Evolutionary conservation across 78 protist species (phyloP).

Genomic region (Protostelium mycophagum): DNA sequence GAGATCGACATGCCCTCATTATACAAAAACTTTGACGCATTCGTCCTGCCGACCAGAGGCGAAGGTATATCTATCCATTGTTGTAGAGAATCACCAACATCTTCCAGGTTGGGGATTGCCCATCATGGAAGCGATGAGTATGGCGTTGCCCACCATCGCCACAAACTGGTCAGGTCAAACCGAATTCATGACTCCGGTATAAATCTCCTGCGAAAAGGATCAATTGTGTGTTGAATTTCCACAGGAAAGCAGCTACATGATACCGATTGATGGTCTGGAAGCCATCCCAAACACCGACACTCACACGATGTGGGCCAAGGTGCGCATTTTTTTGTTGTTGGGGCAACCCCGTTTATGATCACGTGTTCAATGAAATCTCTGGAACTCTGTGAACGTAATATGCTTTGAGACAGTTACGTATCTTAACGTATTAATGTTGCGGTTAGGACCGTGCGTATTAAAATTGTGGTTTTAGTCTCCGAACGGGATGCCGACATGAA

Average conservation of each 20-base stretch:
- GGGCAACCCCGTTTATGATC: no score
- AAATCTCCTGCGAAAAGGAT: not conserved
- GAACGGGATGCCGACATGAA: no score
- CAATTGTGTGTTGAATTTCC: no score
- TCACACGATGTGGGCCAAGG: constrained; percentile 2
- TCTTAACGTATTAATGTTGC: no score
- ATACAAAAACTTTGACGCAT: constrained; percentile 14
- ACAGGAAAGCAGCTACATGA: constrained; percentile 10
- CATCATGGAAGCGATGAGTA: constrained; percentile 55
- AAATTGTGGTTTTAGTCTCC: no score
- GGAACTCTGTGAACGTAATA: no score
- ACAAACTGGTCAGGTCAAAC: constrained; percentile 56
- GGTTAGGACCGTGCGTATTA: no score
- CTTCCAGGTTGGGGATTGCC: constrained; percentile 59
- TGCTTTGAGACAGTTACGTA: no score
- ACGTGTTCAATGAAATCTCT: no score
- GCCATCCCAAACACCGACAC: not conserved
- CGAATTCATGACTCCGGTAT: constrained; percentile 8
- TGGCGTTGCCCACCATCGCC: constrained; percentile 64
- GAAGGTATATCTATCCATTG: not conserved
- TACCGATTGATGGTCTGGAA: not conserved
- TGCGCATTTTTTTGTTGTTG: not conserved
- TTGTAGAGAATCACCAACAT: not conserved
- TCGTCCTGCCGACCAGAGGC: constrained; percentile 35
- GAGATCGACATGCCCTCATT: constrained; percentile 16